Conservation (phyloP, 2,329 filamentous ascomycete species). For the Xylaria sp. region DNA sequence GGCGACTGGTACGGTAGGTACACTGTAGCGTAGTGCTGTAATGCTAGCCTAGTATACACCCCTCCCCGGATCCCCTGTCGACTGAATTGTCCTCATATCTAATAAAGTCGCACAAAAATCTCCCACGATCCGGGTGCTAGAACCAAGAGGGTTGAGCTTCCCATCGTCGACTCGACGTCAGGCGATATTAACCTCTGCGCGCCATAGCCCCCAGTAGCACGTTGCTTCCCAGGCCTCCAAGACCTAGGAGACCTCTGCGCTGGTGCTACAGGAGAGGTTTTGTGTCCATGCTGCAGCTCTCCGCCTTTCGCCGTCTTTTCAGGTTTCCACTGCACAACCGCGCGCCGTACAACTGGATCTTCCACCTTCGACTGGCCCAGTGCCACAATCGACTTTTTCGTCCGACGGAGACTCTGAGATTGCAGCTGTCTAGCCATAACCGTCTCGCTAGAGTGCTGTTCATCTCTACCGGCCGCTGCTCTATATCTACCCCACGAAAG, state of each 20-base stretch:
- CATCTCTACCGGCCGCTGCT: conserved; percentile 27
- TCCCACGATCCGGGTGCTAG: conserved; percentile 42
- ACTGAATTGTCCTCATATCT: conserved; percentile 42
- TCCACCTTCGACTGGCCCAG: conserved; percentile 52
- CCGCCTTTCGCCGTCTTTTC: conserved; percentile 48
- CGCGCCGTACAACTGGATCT: conserved; percentile 56
- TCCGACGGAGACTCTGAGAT: conserved; percentile 52
- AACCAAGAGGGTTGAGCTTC: conserved; percentile 39
- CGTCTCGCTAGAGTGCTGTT: conserved; percentile 30
- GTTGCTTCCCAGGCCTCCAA: conserved; percentile 38
- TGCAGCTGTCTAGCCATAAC: conserved; percentile 34
- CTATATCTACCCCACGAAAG: conserved; percentile 32
- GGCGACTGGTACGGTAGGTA: conserved; percentile 33
- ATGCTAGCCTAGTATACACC: conserved; percentile 30
- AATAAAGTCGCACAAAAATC: conserved; percentile 47
- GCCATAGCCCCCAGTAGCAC: conserved; percentile 38
- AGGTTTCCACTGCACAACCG: conserved; percentile 52
- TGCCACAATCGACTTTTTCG: conserved; percentile 59
- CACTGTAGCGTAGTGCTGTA: conserved; percentile 30
- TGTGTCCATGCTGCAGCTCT: conserved; percentile 52
- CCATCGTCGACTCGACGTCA: conserved; percentile 39
- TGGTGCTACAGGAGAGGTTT: conserved; percentile 43
- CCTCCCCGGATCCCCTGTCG: conserved; percentile 39
- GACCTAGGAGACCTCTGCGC: conserved; percentile 37
- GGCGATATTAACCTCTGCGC: conserved; percentile 39